phyloP scores from a whole-genome alignment of 1,284 basidiomycete genomes.

The Ceratobasidium sp. region DNA sequence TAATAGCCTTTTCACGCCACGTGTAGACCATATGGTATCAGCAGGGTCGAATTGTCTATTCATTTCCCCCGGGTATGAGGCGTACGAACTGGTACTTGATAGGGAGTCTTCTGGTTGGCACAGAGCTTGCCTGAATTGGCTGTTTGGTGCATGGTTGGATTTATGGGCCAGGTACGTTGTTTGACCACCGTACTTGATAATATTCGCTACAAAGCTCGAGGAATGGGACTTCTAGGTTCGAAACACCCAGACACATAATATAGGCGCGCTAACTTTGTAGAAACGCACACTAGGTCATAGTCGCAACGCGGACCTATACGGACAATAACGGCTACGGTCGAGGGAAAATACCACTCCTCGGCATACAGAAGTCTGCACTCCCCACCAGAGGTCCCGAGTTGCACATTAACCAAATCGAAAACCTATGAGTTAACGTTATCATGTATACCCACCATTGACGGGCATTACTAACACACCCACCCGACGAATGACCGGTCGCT shows the following conservation, averaged over 20 bases:
- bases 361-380: slow-evolving; percentile 5
- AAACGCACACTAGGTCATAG: slow-evolving; percentile 29
- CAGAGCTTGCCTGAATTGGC: slow-evolving; percentile 23
- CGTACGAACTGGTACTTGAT: slow-evolving; percentile 26
- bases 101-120: slow-evolving; percentile 18
- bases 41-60: slow-evolving; percentile 45
- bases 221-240: slow-evolving; percentile 42
- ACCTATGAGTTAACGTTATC: slow-evolving; percentile 39
- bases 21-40: slow-evolving; percentile 46
- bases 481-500: slow-evolving; percentile 35
- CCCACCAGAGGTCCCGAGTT: slow-evolving; percentile 31
- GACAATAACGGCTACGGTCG: slow-evolving; percentile 38
- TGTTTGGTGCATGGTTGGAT: slow-evolving; percentile 6
- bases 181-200: too few relatives aligned
- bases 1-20: too few relatives aligned
- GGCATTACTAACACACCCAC: slow-evolving; percentile 19
- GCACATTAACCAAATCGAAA: slow-evolving; percentile 40
- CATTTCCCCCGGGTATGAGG: slow-evolving; percentile 26
- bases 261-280: neutral
- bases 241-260: too few relatives aligned
- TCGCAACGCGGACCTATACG: slow-evolving; percentile 47
- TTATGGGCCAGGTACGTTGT: neutral
- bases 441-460: slow-evolving; percentile 44
- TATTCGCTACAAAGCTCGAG: slow-evolving; percentile 7
- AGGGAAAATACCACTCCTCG: slow-evolving; percentile 33